Evolutionary conservation across 768 basidiomycete species (phyloP), one percentile per base, ranked within the genome.

Genomic region (Phlegmacium glaucopus): DNA sequence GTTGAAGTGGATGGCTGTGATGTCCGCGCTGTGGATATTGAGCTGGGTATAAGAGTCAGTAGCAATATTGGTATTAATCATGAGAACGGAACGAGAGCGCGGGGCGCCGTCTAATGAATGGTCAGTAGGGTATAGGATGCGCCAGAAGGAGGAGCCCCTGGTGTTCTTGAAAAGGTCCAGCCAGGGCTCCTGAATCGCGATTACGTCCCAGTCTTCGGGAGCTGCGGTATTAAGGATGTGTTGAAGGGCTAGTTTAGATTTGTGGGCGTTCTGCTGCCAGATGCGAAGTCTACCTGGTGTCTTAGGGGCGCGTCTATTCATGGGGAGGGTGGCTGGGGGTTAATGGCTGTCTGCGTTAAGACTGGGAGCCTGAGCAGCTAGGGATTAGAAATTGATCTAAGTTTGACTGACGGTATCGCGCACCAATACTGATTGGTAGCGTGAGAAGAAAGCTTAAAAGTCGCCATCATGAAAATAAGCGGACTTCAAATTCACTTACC

Each of bases 1-100:
- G 25, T 9, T 13, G 1, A 65, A 13, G 22, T 56, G 52, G 0
- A 64, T 44, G 1, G 56, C 58, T 1, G 54, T 54, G 5, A 66
- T 32, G 37, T 68, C 59, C 6, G 37, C 13, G 1, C 48, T 51
- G n/a, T 48, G 32, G 30, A 63, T 47, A 6, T 48, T 39, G 3
- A 67, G 28, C 22, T 56, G 49, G 6, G 39, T 32, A 61, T 61
- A 65, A 4, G 29, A 7, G 42, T 54, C 50, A 5, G 57, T 58
- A 10, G 45, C 18, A 5, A 63, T 2, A 4, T n/a, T 9, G 6
- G 26, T 44, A 29, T 52, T 51, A 9, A 63, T 41, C 0, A 61
- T 44, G 0, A 49, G 52, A 2, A 61, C 39, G 9, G 56, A 44
- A 15, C 60, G 34, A 3, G 55, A 38, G 15, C 3, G 5, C 17